Conservation (phyloP, 371 early-diverging fungal genomes). For the Apophysomyces trapeziformis region DNA sequence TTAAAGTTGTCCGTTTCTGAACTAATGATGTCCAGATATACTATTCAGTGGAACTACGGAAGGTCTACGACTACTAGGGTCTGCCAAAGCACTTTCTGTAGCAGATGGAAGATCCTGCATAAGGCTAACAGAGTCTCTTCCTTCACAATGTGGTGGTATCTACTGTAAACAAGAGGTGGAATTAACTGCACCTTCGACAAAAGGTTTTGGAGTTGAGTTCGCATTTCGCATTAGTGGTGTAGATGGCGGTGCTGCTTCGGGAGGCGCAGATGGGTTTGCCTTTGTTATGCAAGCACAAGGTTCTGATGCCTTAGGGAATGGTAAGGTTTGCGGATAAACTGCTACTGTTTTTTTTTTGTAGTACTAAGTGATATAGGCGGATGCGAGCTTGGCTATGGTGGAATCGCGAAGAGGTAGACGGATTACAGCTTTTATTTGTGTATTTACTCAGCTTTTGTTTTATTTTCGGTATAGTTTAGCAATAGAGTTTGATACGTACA, state of each 20-base stretch:
- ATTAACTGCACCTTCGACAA: constrained; percentile 8
- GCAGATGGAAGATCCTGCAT: background rate
- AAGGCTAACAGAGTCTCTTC: constrained; percentile 27
- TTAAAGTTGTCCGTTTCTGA: too few relatives aligned
- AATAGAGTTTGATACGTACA: constrained; percentile 62
- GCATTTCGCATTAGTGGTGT: constrained; percentile 38
- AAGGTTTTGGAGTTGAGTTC: constrained; percentile 40
- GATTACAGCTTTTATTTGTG: background rate
- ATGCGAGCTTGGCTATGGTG: constrained; percentile 52
- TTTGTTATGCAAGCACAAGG: constrained; percentile 39
- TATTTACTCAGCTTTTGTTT: constrained; percentile 2
- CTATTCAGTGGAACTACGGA: too few relatives aligned
- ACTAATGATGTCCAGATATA: too few relatives aligned
- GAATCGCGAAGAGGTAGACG: constrained; percentile 37
- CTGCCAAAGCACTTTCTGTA: background rate
- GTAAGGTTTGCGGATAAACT: constrained; percentile 11
- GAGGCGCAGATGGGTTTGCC: constrained; percentile 54
- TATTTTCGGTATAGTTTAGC: constrained; percentile 40
- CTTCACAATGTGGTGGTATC: constrained; percentile 35
- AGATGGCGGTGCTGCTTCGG: constrained; percentile 22
- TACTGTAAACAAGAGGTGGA: constrained; percentile 20
- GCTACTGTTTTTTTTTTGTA: background rate
- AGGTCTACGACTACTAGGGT: background rate
- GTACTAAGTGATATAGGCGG: constrained; percentile 29
- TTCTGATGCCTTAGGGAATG: constrained; percentile 37